A percentile compares a stretch with the other conserved stretches of the same genome.
Conservation (phyloP, 1,284 basidiomycete species). For the Ustanciosporium gigantosporum region DNA sequence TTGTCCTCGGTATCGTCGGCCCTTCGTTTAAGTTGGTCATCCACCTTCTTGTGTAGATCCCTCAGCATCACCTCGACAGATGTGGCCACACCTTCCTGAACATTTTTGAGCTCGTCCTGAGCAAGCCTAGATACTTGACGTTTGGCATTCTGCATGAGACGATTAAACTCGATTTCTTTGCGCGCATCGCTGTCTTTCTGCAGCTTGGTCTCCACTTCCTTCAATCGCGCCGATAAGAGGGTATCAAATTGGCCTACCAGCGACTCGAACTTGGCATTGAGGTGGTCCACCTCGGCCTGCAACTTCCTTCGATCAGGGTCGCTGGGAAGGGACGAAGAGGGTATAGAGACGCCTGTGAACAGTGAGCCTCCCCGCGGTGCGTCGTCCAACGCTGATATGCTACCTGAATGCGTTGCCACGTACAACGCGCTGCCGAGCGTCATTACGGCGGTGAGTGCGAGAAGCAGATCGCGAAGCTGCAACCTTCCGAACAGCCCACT, state of each 20-base stretch:
- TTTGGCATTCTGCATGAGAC: slow-evolving; percentile 19
- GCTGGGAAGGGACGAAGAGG: neutral
- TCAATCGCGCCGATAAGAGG: slow-evolving; percentile 14
- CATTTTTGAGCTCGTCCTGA: slow-evolving; percentile 24
- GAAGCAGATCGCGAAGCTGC: neutral
- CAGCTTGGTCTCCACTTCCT: slow-evolving; percentile 16
- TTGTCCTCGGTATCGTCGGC: slow-evolving; percentile 31
- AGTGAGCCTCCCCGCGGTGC: neutral
- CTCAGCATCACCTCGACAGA: slow-evolving; percentile 32
- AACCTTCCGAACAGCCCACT: too few species aligned
- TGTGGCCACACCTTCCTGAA: slow-evolving; percentile 21
- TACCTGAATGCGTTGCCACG: neutral
- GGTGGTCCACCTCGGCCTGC: slow-evolving; percentile 12
- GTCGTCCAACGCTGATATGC: neutral
- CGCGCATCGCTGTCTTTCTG: slow-evolving; percentile 13
- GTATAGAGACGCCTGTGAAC: neutral
- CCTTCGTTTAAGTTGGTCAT: slow-evolving; percentile 19
- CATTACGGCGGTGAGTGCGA: neutral
- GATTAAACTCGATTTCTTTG: slow-evolving; percentile 13
- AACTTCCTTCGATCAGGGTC: slow-evolving; percentile 23
- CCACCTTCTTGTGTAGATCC: slow-evolving; percentile 23
- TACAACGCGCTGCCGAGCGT: neutral
- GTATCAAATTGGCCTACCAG: slow-evolving; percentile 19
- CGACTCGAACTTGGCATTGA: slow-evolving; percentile 13
- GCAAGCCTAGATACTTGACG: slow-evolving; percentile 23